Evolutionary conservation across 2,329 filamentous ascomycete genomes (phyloP).

Genomic region (Chaetomiaceae sp.): DNA sequence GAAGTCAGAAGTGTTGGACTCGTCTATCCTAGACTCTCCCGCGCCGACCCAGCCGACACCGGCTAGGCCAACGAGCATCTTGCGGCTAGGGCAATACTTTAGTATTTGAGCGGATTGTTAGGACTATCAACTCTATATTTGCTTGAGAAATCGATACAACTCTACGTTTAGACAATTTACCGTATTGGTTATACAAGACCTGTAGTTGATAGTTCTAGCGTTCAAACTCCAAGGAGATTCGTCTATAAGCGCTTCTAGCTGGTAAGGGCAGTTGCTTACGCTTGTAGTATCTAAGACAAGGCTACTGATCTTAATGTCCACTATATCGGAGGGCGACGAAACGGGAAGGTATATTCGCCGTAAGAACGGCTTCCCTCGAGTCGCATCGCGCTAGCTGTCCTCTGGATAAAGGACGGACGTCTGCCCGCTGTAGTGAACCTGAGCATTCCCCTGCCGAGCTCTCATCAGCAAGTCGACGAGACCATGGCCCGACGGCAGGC

Average conservation of each 20-base stretch:
- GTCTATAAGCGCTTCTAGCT: constrained; percentile 4
- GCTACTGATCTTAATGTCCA: neutral
- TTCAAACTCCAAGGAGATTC: neutral
- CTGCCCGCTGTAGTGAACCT: constrained; percentile 2
- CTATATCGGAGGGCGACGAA: constrained; percentile 1
- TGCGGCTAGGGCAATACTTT: neutral
- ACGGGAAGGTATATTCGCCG: constrained; percentile 2
- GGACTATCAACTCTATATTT: too few species aligned
- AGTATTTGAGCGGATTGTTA: neutral
- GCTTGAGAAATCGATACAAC: too few species aligned
- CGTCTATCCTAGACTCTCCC: neutral
- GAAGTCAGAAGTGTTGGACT: neutral
- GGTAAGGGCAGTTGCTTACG: constrained; percentile 5
- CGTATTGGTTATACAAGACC: neutral
- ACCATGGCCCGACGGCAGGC: neutral
- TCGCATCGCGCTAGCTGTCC: constrained; percentile 1
- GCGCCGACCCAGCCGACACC: neutral
- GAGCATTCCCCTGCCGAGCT: neutral
- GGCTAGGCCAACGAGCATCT: neutral
- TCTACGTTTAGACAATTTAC: neutral
- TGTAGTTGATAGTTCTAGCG: neutral
- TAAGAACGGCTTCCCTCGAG: neutral
- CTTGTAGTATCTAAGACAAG: neutral
- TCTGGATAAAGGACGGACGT: constrained; percentile 3
- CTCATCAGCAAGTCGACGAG: constrained; percentile 5